Base-by-base conservation (phyloP, 164 flowering plant genomes). In the Annona cherimola region DNA sequence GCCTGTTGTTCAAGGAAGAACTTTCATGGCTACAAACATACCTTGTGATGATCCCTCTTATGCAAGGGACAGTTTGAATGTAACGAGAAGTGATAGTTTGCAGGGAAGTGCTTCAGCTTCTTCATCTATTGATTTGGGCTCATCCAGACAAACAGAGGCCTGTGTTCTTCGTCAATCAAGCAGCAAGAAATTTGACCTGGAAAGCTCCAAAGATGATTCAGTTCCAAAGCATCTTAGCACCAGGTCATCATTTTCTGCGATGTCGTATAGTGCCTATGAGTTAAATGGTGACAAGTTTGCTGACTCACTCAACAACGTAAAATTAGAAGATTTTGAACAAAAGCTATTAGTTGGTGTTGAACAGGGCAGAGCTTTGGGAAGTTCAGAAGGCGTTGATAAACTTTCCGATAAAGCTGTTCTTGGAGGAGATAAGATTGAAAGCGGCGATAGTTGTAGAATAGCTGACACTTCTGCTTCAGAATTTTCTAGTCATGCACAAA, bases 51-150 rank as follows among this genome's bases (percentile, higher is more conserved):
- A 91, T 75, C 81, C 81, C n/a, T 86, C 90, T 61, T 89, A 84
- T 81, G 76, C 81, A 55, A 86, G 93, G 77, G 91, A 86, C 42
- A 84, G 86, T 74, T 3, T 81, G 42, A 74, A 42, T 43, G 41
- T 42, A 46, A 45, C 50, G 67, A 74, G 68, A 69, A 63, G 68
- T 69, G 42, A 20, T 44, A 73, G 19, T 67, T 69, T 20, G 62
- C 69, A 50, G 14, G 74, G 69, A 35, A 70, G 63, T 70, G 63
- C 72, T 45, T 92, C 97, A 43, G 77, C 89, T 11, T 88, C 97
- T 69, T 90, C 97, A 57, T 94, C 97, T 18, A 71, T 84, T 73
- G 99, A 94, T 83, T 80, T 82, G 69, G 81, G 89, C 77, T 86
- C 90, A 42, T 67, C 79, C 50, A 87, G 82, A 73, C 92, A 85